These are phyloP conservation scores for Magnolia changhungtana DNA, from an alignment of 164 flowering plant genomes.

Conservation along the genomic window DNA sequence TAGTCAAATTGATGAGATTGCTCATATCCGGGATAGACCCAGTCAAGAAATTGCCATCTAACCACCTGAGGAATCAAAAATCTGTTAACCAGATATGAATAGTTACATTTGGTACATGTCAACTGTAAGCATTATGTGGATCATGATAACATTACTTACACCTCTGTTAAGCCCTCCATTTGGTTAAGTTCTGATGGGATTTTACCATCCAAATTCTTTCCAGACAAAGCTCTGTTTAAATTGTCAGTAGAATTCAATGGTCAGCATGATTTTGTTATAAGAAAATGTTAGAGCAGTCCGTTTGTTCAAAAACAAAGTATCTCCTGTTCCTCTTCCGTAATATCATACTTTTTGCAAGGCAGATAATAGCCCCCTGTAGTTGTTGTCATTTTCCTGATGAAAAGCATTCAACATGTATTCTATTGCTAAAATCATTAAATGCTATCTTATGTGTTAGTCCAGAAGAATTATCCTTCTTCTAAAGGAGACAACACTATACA, in stretches of 20 bases:
- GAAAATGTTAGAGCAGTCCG: neutral
- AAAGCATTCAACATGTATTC: too few species aligned
- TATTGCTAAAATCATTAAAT: too few species aligned
- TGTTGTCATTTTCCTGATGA: too few species aligned
- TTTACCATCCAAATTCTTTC: constrained; percentile 56
- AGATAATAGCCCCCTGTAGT: too few species aligned
- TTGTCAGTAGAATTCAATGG: constrained; percentile 17
- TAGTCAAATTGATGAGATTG: constrained; percentile 52
- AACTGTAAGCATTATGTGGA: neutral
- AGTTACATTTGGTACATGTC: constrained; percentile 2
- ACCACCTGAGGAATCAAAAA: constrained; percentile 54
- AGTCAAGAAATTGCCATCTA: constrained; percentile 61
- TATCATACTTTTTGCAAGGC: too few species aligned
- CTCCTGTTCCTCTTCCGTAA: neutral
- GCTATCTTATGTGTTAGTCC: too few species aligned
- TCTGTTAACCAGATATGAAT: neutral
- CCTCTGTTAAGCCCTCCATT: constrained; percentile 67
- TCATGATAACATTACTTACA: constrained; percentile 54
- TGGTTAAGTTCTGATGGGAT: constrained; percentile 61
- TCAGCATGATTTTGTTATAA: neutral
- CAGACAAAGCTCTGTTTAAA: constrained; percentile 59
- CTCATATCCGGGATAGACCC: constrained; percentile 83
- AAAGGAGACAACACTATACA: too few species aligned
- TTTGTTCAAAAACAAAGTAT: neutral
- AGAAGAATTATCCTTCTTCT: too few species aligned